Percentiles rank a stretch among this genome's conserved stretches.
These are phyloP conservation scores for Staphylotrichum tortipilum DNA, from an alignment of 495 filamentous ascomycete genomes.

Conservation along the genomic window DNA sequence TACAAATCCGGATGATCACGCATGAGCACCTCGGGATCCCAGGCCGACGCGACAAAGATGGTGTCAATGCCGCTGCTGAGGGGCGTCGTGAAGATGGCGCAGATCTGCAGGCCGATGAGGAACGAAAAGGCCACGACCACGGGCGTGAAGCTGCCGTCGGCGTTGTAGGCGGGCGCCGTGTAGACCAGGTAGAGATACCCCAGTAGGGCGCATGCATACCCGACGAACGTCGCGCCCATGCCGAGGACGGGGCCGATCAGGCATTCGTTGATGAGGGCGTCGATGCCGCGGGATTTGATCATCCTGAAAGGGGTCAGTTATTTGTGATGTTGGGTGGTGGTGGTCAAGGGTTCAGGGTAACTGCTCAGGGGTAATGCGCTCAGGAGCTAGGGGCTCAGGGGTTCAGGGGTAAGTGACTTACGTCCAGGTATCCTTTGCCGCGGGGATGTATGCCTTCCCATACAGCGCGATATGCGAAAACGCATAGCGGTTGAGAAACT, in stretches of 20 bases:
- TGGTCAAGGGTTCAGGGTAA: constrained; percentile 13
- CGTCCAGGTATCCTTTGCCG: constrained; percentile 81
- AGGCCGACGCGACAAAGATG: constrained; percentile 81
- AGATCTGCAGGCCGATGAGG: constrained; percentile 77
- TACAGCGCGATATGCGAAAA: constrained; percentile 90
- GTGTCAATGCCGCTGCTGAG: constrained; percentile 65
- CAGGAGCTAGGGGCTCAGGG: too few relatives aligned
- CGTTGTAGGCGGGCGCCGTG: constrained; percentile 72
- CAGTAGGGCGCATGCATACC: constrained; percentile 70
- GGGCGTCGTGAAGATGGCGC: constrained; percentile 79
- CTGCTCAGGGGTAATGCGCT: too few relatives aligned
- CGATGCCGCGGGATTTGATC: constrained; percentile 86
- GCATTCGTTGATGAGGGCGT: constrained; percentile 83
- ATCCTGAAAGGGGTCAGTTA: too few relatives aligned
- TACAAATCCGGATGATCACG: constrained; percentile 76
- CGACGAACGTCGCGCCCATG: constrained; percentile 77
- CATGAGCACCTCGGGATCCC: constrained; percentile 81
- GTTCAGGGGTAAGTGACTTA: too few relatives aligned
- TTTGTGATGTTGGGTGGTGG: too few relatives aligned
- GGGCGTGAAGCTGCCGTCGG: constrained; percentile 46
- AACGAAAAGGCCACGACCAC: constrained; percentile 79
- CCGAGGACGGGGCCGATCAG: constrained; percentile 84
- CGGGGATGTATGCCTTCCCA: constrained; percentile 73
- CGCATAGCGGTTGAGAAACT: constrained; percentile 74
- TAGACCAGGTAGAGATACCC: constrained; percentile 73